These are phyloP conservation scores for Boeremia lycopersici DNA, from an alignment of 2,329 filamentous ascomycete genomes.

Conservation along the genomic window DNA sequence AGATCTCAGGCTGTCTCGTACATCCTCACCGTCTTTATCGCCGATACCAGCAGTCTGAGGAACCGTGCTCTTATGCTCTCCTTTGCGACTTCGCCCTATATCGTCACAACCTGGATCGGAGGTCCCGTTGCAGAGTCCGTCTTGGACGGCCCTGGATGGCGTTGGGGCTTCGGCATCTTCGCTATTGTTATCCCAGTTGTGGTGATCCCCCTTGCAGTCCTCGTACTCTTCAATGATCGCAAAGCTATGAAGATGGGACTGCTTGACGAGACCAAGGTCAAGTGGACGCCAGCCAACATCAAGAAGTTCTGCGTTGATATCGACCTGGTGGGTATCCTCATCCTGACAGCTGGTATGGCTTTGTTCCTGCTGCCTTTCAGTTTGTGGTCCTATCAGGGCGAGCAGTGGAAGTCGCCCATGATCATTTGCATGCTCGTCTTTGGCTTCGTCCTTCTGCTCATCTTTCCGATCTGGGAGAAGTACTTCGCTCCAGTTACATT, in stretches of 20 bases:
- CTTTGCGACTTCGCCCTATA: constrained; percentile 66
- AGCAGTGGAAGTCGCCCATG: constrained; percentile 38
- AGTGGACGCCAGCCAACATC: constrained; percentile 49
- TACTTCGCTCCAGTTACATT: constrained; percentile 47
- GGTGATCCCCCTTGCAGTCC: constrained; percentile 63
- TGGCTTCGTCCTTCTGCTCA: constrained; percentile 40
- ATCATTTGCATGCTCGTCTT: constrained; percentile 48
- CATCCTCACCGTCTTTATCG: constrained; percentile 67
- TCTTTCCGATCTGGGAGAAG: constrained; percentile 46
- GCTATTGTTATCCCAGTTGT: constrained; percentile 67
- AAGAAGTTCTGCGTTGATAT: constrained; percentile 64
- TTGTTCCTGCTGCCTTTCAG: constrained; percentile 73
- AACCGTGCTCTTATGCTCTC: constrained; percentile 69
- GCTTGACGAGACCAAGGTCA: constrained; percentile 52
- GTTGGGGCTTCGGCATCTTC: constrained; percentile 71
- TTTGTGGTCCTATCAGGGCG: constrained; percentile 49
- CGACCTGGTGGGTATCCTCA: constrained; percentile 65
- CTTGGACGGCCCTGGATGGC: constrained; percentile 62
- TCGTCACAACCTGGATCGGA: constrained; percentile 68
- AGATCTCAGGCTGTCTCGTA: constrained; percentile 48
- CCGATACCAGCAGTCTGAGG: constrained; percentile 67
- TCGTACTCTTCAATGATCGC: constrained; percentile 62
- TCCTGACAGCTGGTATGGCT: constrained; percentile 64
- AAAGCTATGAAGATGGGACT: constrained; percentile 64
- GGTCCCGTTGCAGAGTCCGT: constrained; percentile 63